Base-by-base conservation (phyloP, 2,329 filamentous ascomycete species). In the Penicillium sp. region DNA sequence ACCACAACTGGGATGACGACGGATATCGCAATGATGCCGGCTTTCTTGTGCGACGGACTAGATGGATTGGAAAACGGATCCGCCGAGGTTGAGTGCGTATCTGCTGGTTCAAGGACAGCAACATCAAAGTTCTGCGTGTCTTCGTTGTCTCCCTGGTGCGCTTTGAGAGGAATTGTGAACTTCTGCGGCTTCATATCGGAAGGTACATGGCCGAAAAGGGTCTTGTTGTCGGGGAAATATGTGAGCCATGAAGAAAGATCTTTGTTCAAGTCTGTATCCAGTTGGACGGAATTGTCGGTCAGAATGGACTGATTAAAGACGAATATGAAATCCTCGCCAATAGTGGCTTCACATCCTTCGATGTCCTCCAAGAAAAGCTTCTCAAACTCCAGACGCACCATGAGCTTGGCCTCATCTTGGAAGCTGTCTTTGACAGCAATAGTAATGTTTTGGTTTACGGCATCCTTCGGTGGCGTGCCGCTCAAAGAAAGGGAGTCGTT, bases 401-500 rank as follows among this genome's bases (percentile, higher is more conserved):
- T 76, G 10, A 79, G 67, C 32, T 73, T 76, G 5, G 84, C 73
- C 3, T 62, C 64, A 54, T 85, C 75, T 4, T 71, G 72, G 44
- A 73, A 77, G n/a, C 65, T 66, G 53, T 86, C 82, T 5, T 64
- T 67, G 2, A 79, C 75, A 4, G 67, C 68, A 28, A 88, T 66
- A 0, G 71, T 76, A 26, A 90, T 72, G 48, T 82, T 82, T 17
- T 74, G 70, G 3, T 79, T 76, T 32, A 69, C 67, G 3, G 77
- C 74, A 34, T 70, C 66, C n/a, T 68, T 54, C 0, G 80, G 77
- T 2, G 83, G 78, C 1, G 66, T 82, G 2, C 87, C 88, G 20
- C 65, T 71, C 5, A 94, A 62, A 1, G 65, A 66, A 56, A 87
- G 74, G 0, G 78, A 80, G 6, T 65, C 51, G 2, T 72, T 65